phyloP scores from a whole-genome alignment of 2,329 filamentous ascomycete genomes.

The Cladorrhinum sp. region DNA sequence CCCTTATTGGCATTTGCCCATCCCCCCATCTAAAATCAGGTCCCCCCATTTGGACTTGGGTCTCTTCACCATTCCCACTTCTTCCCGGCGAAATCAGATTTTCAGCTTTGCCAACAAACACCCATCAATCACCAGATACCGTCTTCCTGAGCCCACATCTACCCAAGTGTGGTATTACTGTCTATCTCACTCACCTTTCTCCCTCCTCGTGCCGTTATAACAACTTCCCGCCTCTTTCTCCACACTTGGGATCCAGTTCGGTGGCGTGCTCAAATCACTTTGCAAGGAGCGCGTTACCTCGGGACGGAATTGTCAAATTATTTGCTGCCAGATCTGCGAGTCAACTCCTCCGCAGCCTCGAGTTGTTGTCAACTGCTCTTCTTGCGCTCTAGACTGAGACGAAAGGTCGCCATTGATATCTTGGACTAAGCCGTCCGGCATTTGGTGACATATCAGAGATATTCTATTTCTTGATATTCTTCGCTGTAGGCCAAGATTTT shows the following conservation, averaged over 20 bases:
- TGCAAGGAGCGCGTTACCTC: neutral
- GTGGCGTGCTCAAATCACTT: slow-evolving; percentile 16
- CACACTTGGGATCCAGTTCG: slow-evolving; percentile 1
- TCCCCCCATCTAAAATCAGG: neutral
- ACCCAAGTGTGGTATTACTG: slow-evolving; percentile 6
- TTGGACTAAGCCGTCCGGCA: neutral
- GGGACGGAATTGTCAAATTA: neutral
- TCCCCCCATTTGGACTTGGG: neutral
- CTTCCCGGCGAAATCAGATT: slow-evolving; percentile 2
- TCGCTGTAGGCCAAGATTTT: neutral
- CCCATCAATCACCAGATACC: slow-evolving; percentile 1
- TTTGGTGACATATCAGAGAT: neutral
- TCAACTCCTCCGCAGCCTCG: neutral
- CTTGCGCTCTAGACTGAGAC: neutral
- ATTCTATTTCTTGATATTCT: neutral
- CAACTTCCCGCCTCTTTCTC: slow-evolving; percentile 4
- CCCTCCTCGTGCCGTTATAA: neutral
- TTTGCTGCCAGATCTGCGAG: neutral
- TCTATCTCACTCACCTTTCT: neutral
- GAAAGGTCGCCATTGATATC: neutral
- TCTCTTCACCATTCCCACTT: neutral
- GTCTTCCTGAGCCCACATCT: neutral
- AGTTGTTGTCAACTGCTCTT: neutral
- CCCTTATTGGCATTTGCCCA: slow-evolving; percentile 4
- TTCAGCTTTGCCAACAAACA: neutral